A percentile compares a stretch with the other conserved stretches of the same genome.
phyloP scores from a whole-genome alignment of 345 rosid genomes.

The Lumnitzera littorea region DNA sequence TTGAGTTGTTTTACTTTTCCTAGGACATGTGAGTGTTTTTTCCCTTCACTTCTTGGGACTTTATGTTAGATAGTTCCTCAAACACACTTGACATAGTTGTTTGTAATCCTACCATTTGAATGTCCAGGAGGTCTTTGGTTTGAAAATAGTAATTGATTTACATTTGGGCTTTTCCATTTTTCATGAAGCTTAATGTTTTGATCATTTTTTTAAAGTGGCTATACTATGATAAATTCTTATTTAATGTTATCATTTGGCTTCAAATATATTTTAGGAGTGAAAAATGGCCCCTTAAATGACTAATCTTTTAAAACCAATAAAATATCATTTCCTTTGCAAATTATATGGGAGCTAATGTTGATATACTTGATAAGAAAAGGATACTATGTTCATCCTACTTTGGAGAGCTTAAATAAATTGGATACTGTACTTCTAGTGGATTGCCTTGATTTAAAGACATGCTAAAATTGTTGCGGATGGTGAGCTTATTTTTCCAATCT shows the following conservation, averaged over 20 bases:
- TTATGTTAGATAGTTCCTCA: too few relatives aligned
- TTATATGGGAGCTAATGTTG: too few relatives aligned
- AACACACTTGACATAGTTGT: too few relatives aligned
- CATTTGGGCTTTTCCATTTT: background rate
- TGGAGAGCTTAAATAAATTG: constrained; percentile 5
- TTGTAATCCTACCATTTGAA: background rate
- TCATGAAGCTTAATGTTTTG: background rate
- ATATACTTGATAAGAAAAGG: background rate
- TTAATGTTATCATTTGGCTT: too few relatives aligned
- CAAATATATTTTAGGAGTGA: too few relatives aligned
- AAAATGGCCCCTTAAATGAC: too few relatives aligned
- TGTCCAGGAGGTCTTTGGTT: background rate
- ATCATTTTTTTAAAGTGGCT: background rate
- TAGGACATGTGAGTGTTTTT: too few relatives aligned
- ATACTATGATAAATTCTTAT: too few relatives aligned
- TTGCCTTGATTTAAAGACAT: constrained; percentile 52
- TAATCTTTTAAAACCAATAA: too few relatives aligned
- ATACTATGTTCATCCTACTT: background rate
- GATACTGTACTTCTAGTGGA: constrained; percentile 48
- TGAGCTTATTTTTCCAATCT: constrained; percentile 47
- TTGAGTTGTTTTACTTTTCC: too few relatives aligned
- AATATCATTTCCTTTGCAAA: too few relatives aligned
- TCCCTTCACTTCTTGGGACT: too few relatives aligned
- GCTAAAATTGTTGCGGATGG: constrained; percentile 60
- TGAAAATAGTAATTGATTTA: background rate